These are phyloP conservation scores for Oryza australiensis DNA, from an alignment of 176 grass and related monocot species.

Conservation along the genomic window DNA sequence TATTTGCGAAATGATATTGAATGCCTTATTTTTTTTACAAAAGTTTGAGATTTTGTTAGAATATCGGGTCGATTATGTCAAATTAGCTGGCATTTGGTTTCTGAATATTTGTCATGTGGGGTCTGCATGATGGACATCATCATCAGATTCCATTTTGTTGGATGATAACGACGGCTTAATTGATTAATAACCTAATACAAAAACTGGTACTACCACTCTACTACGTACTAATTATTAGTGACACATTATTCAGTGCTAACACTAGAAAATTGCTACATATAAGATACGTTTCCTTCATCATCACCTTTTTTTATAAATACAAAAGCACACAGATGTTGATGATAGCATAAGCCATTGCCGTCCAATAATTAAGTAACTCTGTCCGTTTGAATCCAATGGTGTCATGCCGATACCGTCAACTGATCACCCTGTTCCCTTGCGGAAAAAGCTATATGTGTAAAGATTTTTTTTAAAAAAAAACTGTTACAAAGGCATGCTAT, in stretches of 20 bases:
- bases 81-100: background rate
- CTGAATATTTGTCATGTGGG: background rate
- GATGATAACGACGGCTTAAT: background rate
- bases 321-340: too few relatives aligned
- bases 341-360: background rate
- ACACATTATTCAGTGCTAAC: background rate
- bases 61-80: background rate
- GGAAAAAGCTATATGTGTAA: too few relatives aligned
- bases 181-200: background rate
- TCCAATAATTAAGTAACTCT: background rate
- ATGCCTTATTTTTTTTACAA: background rate
- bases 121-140: background rate
- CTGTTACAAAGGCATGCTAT: too few relatives aligned
- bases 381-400: background rate
- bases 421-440: background rate
- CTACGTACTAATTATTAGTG: too few relatives aligned
- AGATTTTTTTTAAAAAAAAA: too few relatives aligned
- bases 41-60: background rate
- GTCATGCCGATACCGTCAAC: background rate
- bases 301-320: too few relatives aligned
- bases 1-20: background rate
- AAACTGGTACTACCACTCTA: background rate
- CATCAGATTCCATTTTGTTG: background rate
- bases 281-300: background rate
- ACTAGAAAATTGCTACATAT: background rate